Base-by-base conservation (phyloP, 768 basidiomycete genomes). In the Cubamyces sp. region DNA sequence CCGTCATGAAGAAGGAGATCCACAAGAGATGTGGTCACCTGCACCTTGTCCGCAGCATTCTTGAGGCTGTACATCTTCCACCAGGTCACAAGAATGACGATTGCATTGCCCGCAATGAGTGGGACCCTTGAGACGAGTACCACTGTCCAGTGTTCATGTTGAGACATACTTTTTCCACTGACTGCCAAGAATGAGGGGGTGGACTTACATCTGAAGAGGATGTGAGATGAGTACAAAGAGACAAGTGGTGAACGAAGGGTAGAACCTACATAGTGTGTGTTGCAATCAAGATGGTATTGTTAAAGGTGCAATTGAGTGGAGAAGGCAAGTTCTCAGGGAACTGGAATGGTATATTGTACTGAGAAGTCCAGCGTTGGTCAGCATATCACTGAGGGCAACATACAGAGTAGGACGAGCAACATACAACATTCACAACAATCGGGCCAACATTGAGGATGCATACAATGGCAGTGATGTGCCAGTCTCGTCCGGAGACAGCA, bases 31-130 rank as follows among this genome's bases (percentile, higher is more conserved):
- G 57, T 45, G 26, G 34, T 45, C 3, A 52, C 26, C 5, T 28
- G 49, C 3, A 41, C 50, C 14, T 25, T 26, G 7, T 52, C 49
- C 16, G 61, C 61, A 3, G 48, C 55, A 18, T 46, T 51, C 40
- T 51, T 57, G 5, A 43, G 23, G 15, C 43, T 19, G 43, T 51
- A 62, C 12, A 55, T 62, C 55, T 62, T 62, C 48, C 55, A 43
- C 61, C 61, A 62, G 3, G 61, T 62, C 25, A 62, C 47, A 12
- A 30, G 28, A 2, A 62, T 34, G 3, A 57, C 61, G 26, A 52
- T 57, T 15, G 50, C 6, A 28, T 62, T 55, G 7, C 47, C 54
- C 4, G 48, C 49, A 19, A 62, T 62, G 28, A 53, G 25, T 7
- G 54, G 12, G 18, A 55, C 11, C 42, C 54, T 40, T 2, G 54